phyloP scores from a whole-genome alignment of 164 flowering plant species.

The Echeveria elegans region DNA sequence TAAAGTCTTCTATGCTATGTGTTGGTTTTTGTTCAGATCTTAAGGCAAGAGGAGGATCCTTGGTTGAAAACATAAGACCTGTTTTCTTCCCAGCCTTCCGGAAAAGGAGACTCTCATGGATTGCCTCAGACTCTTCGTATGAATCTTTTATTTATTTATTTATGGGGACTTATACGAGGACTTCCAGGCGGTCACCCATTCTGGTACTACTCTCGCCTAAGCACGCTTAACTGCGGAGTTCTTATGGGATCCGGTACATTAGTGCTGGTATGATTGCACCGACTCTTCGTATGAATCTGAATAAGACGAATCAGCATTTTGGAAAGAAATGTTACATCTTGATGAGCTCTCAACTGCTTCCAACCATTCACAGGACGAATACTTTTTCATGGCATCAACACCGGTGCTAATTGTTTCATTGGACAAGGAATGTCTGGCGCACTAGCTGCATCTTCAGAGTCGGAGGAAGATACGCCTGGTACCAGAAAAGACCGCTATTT shows the following conservation, averaged over 20 bases:
- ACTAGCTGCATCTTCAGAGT: conserved; percentile 6
- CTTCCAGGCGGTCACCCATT: no score
- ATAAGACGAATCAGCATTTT: conserved; percentile 8
- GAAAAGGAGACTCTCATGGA: neutral
- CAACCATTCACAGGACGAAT: neutral
- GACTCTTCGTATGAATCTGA: no score
- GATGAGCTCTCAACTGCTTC: conserved; percentile 5
- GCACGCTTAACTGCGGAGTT: no score
- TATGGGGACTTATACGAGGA: no score
- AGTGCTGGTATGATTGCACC: no score
- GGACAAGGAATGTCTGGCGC: neutral
- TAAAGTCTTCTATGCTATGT: conserved; percentile 50
- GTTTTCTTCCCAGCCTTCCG: conserved; percentile 6
- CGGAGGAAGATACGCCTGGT: conserved; percentile 20
- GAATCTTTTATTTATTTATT: no score
- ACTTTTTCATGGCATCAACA: neutral
- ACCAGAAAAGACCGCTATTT: conserved; percentile 11
- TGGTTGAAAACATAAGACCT: conserved; percentile 6
- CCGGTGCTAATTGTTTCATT: neutral
- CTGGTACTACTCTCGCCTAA: no score
- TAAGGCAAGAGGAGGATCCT: conserved; percentile 21
- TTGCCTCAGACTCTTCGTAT: conserved; percentile 17
- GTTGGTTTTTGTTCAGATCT: conserved; percentile 19
- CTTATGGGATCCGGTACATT: no score
- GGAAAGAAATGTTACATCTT: conserved; percentile 7